A percentile compares a stretch with the other conserved stretches of the same genome.
These are phyloP conservation scores for Zygosaccharomyces lentus DNA, from an alignment of 805 yeast species.

Conservation along the genomic window DNA sequence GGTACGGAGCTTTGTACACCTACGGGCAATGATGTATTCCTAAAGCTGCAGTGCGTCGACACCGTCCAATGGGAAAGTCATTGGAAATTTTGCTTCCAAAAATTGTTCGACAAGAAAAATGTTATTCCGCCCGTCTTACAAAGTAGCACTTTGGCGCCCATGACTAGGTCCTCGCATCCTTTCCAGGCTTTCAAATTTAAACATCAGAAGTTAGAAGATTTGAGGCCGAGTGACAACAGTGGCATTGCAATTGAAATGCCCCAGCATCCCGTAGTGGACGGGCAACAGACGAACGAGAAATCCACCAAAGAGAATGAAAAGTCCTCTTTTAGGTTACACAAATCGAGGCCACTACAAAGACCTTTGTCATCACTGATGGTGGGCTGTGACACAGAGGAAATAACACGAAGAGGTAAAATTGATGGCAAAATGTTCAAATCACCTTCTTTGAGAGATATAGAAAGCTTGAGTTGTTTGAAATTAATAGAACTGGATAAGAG, in stretches of 20 bases:
- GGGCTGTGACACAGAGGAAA: slow-evolving; percentile 3
- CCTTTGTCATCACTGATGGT: slow-evolving; percentile 14
- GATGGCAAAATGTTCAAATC: not conserved
- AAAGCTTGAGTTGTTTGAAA: slow-evolving; percentile 23
- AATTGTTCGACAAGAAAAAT: slow-evolving; percentile 14
- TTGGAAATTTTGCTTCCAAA: slow-evolving; percentile 24
- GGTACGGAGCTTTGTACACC: slow-evolving; percentile 20
- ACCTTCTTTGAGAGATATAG: slow-evolving; percentile 23
- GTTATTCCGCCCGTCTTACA: slow-evolving; percentile 5
- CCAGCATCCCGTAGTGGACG: slow-evolving; percentile 1
- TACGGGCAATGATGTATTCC: slow-evolving; percentile 22
- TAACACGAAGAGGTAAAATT: not conserved
- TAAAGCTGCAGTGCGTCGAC: slow-evolving; percentile 23
- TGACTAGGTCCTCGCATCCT: slow-evolving; percentile 17
- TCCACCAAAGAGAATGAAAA: not conserved
- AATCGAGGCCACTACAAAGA: slow-evolving; percentile 21
- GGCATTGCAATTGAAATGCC: slow-evolving; percentile 18
- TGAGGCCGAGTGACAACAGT: slow-evolving; percentile 11
- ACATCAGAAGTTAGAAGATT: slow-evolving; percentile 15
- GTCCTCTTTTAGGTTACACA: slow-evolving; percentile 12
- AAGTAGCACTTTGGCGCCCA: slow-evolving; percentile 11
- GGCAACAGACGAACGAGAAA: not conserved
- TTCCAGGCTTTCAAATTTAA: slow-evolving; percentile 18
- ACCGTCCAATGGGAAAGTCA: slow-evolving; percentile 25
- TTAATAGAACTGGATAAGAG: slow-evolving; percentile 25